Base-by-base conservation (phyloP, 169 alveolate species). In the Eimeria maxima region DNA sequence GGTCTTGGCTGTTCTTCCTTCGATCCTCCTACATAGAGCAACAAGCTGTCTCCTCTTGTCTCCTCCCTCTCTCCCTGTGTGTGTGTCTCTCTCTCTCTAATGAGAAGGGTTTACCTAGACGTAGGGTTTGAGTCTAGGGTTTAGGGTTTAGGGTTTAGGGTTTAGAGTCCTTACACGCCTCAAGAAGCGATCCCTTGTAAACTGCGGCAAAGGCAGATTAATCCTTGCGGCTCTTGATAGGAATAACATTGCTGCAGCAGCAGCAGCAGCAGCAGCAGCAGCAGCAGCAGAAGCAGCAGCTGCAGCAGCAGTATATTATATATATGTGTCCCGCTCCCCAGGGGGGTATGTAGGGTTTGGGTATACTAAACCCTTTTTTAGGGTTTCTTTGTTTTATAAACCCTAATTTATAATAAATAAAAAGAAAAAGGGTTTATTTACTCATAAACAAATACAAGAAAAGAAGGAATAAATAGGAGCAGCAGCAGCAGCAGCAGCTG, bases 181-280 rank as follows among this genome's bases (percentile, higher is more conserved):
- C 50, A 45, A 33, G 80, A 80, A 81, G 57, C 96, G 73, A 76
- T 53, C 80, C 90, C 57, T 81, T 24, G 76, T 84, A 69, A 93
- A 93, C 53, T 67, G 63, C 14, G 96, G 96, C 47, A 83, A 42
- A 3, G 88, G 88, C 57, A 93, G 73, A 57, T 67, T 33, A 67
- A 55, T 3, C 57, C 91, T 73, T 47, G 86, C 94, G 47, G 60
- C 84, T 47, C 93, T 80, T 18, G 96, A 93, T 22, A 81, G 94
- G 24, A 22, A 55, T 47, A 91, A 16, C 95, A 67, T 89, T 3
- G 8, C 42, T 7, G 57, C 90, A 42, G 57, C 63, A 80, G 90
- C 18, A n/a, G 67, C 67, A 57, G 67, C 67, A 57, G 67, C 67
- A 57, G 24, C 24, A 57, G 67, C 67, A 57, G 84, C 84, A 57